Conservation (phyloP, 805 yeast genomes). For the Nakazawaea ernobii region DNA sequence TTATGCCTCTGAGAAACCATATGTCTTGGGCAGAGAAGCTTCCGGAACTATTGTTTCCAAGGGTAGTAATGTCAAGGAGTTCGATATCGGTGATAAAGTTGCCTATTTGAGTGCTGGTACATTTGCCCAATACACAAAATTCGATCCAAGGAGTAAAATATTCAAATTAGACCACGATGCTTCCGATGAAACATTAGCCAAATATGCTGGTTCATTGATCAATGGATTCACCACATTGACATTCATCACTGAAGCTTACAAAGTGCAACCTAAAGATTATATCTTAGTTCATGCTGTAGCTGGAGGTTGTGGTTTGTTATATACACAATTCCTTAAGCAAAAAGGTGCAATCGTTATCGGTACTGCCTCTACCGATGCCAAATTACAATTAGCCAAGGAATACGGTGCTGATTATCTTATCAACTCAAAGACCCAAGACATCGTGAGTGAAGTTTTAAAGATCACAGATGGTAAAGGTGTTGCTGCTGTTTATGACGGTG, state of each 20-base stretch:
- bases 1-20: slow-evolving; percentile 60
- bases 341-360: slow-evolving; percentile 83
- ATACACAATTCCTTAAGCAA: slow-evolving; percentile 55
- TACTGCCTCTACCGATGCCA: slow-evolving; percentile 72
- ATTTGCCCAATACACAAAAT: slow-evolving; percentile 70
- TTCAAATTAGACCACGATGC: slow-evolving; percentile 43
- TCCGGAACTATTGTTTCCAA: slow-evolving; percentile 62
- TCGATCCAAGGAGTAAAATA: slow-evolving; percentile 30
- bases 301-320: slow-evolving; percentile 82
- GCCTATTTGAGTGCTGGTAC: slow-evolving; percentile 48
- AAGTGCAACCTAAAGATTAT: slow-evolving; percentile 63
- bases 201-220: slow-evolving; percentile 54
- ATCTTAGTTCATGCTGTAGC: slow-evolving; percentile 89
- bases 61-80: slow-evolving; percentile 52
- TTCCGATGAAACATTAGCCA: slow-evolving; percentile 43
- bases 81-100: slow-evolving; percentile 65
- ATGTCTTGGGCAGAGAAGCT: slow-evolving; percentile 65
- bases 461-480: slow-evolving; percentile 66
- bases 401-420: slow-evolving; percentile 76
- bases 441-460: slow-evolving; percentile 48
- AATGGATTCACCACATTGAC: slow-evolving; percentile 82
- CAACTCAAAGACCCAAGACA: slow-evolving; percentile 48
- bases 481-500: slow-evolving; percentile 61
- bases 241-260: slow-evolving; percentile 59
- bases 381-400: slow-evolving; percentile 56